A percentile compares a stretch with the other conserved stretches of the same genome.
phyloP scores from a whole-genome alignment of 1,284 basidiomycete genomes.

The Ceraceosorus bombacis region DNA sequence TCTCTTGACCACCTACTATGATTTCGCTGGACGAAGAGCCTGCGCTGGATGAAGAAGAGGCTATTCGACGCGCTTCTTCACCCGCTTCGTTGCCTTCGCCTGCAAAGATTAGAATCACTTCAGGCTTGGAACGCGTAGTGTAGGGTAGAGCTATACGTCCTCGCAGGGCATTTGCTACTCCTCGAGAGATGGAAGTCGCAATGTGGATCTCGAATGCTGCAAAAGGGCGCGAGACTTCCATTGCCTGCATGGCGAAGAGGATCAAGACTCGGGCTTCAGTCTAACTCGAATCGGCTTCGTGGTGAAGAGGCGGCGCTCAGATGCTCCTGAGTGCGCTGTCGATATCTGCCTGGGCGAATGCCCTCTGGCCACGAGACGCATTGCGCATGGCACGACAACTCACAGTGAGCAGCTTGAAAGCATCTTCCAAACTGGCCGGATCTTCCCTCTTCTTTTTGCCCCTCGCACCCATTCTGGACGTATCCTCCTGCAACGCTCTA shows the following conservation, averaged over 20 bases:
- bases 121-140: slow-evolving; percentile 39
- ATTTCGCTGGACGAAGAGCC: slow-evolving; percentile 10
- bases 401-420: too few relatives aligned
- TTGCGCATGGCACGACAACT: too few relatives aligned
- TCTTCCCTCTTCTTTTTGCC: too few relatives aligned
- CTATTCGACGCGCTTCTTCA: slow-evolving; percentile 21
- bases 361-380: too few relatives aligned
- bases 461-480: too few relatives aligned
- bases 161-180: slow-evolving; percentile 45
- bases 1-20: slow-evolving; percentile 38
- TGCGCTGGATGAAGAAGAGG: slow-evolving; percentile 1
- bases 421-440: too few relatives aligned
- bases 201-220: slow-evolving; percentile 46
- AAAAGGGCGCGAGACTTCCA: slow-evolving; percentile 28
- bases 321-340: too few relatives aligned
- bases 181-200: slow-evolving; percentile 39
- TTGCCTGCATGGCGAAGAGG: slow-evolving; percentile 8
- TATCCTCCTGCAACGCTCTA: too few relatives aligned
- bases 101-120: slow-evolving; percentile 43
- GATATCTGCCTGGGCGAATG: too few relatives aligned
- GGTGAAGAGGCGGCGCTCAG: too few relatives aligned
- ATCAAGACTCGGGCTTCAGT: too few relatives aligned
- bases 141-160: slow-evolving; percentile 38
- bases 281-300: too few relatives aligned
- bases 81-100: slow-evolving; percentile 38